Base-by-base conservation (phyloP, 257 asterid genomes). In the Leonotis leonurus region DNA sequence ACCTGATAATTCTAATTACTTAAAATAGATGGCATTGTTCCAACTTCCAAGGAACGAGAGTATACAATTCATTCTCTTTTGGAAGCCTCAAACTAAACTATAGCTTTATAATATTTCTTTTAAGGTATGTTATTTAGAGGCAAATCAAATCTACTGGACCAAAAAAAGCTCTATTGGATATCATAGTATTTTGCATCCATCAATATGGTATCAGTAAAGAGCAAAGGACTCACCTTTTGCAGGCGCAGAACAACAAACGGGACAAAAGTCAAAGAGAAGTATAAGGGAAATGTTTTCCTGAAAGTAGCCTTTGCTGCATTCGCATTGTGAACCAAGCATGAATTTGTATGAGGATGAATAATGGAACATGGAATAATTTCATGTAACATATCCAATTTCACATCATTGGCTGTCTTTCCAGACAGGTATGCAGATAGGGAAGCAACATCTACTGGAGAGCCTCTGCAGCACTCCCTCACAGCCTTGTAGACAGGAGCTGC, bases 401-500 rank as follows among this genome's bases (percentile, higher is more conserved):
- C 41, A 41, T 43, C 49, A 64, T 67, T 64, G 67, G 91, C 63
- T 61, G 68, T 76, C 75, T 40, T 77, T 48, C 76, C 64, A 70
- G 90, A 78, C 62, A 93, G 68, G 74, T 71, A 83, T 57, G 92
- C 83, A 45, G 88, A 80, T 60, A 93, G 77, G 20, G 90, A 76
- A 52, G 82, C 71, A 46, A 87, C 77, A 61, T 87, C 95, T 52
- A 93, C 85, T 22, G 95, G 85, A 58, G 94, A 87, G 69, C 94
- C 95, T 79, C 97, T 90, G 70, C 99, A 93, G 75, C 89, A 87
- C 64, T 93, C 94, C 89, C 89, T 87, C 71, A 93, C 99, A 65
- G 95, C 96, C 72, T 85, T 85, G 88, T 93, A 93, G 27, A 89
- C 96, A 27, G 96, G 96, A 39, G 89, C 88, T 43, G 92, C 90